Conservation (phyloP, 2,329 filamentous ascomycete genomes). For the Penicillium freii region DNA sequence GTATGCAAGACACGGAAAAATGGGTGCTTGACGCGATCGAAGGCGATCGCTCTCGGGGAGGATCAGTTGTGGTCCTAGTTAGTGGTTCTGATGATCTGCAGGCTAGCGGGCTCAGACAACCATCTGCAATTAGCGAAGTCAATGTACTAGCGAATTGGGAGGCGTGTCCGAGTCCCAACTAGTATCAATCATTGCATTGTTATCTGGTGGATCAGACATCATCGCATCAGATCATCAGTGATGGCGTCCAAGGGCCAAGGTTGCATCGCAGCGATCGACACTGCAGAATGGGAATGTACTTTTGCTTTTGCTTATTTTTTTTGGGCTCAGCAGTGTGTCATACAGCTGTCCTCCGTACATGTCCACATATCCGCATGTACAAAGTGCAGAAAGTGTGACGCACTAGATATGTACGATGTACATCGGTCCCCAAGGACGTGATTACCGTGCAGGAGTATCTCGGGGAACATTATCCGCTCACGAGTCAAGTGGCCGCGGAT, state of each 20-base stretch:
- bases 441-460: constrained; percentile 11
- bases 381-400: not conserved
- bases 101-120: constrained; percentile 1
- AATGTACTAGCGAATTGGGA: not conserved
- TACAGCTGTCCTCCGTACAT: constrained; percentile 3
- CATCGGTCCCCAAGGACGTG: constrained; percentile 1
- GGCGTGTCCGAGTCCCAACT: not conserved
- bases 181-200: constrained; percentile 5
- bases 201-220: constrained; percentile 3
- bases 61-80: constrained; percentile 5
- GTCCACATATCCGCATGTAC: not conserved
- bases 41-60: not conserved
- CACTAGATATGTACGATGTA: not conserved
- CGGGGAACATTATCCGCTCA: constrained; percentile 16
- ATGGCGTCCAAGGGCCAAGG: constrained; percentile 3
- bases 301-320: not conserved
- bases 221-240: not conserved
- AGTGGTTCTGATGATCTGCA: constrained; percentile 9
- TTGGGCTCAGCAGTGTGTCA: constrained; percentile 3
- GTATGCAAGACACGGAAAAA: constrained; percentile 18
- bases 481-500: constrained; percentile 22
- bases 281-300: constrained; percentile 10
- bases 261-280: constrained; percentile 6
- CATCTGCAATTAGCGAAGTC: not conserved
- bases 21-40: constrained; percentile 13